Evolutionary conservation across 805 yeast species (phyloP).

Genomic region (Debaryomyces prosopidis): DNA sequence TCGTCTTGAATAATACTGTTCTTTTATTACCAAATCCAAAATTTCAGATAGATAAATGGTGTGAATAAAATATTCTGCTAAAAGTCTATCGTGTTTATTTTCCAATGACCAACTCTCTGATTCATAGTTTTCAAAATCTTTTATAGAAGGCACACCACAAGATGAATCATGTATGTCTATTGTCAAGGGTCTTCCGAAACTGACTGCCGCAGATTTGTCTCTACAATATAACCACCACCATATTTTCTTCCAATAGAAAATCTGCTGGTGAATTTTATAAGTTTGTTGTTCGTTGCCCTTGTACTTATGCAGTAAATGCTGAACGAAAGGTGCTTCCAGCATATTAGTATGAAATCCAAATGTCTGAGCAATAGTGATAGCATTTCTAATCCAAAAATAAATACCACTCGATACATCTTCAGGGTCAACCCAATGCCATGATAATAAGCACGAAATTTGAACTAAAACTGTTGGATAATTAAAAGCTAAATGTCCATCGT

Average conservation of each 20-base stretch:
- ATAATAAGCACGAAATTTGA: conserved; percentile 7
- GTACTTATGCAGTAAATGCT: not conserved
- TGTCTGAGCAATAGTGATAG: conserved; percentile 70
- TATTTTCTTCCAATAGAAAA: conserved; percentile 59
- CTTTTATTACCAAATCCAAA: conserved; percentile 64
- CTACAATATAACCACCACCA: conserved; percentile 80
- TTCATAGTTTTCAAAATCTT: conserved; percentile 61
- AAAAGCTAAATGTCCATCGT: conserved; percentile 9
- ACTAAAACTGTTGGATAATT: conserved; percentile 11
- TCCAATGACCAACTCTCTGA: conserved; percentile 34
- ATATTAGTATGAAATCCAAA: conserved; percentile 71
- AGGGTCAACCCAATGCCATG: conserved; percentile 24
- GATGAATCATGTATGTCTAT: conserved; percentile 74
- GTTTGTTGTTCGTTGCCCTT: conserved; percentile 11
- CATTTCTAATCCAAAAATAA: conserved; percentile 69
- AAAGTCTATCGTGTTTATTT: conserved; percentile 42
- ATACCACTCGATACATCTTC: conserved; percentile 66
- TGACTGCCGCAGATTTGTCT: conserved; percentile 68
- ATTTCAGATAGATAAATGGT: conserved; percentile 67
- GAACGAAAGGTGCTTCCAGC: conserved; percentile 26
- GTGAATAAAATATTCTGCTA: conserved; percentile 61
- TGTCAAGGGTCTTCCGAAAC: conserved; percentile 70
- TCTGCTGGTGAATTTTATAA: conserved; percentile 36
- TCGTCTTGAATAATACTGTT: conserved; percentile 70
- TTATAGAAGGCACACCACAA: conserved; percentile 64